Evolutionary conservation across 1,139 yeast species (phyloP), one percentile per base, ranked within the genome.

Genomic region (Komagataea norvegica): DNA sequence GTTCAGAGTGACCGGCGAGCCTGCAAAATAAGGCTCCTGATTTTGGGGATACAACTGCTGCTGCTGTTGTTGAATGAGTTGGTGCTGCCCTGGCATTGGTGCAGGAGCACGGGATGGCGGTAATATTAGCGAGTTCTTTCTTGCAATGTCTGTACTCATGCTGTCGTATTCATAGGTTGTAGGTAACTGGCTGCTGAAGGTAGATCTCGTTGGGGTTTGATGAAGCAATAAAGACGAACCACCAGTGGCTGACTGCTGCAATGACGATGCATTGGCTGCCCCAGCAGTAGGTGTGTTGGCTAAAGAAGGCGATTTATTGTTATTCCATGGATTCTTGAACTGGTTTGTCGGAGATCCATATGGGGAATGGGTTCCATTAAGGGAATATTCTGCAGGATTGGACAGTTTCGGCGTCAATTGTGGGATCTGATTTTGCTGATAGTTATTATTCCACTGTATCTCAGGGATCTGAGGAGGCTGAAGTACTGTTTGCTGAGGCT

Each of bases 31-130:
- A 5, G 34, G 27, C 15, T 25, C 19, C 14, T 29, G 30, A 7
- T 27, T 6, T 6, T 16, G 19, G 11, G 29, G 34, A 15, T 31
- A 25, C 11, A 28, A 13, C 8, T 27, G 36, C 16, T 31, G 22
- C 28, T 23, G 32, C 5, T 32, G 33, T 8, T 30, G 36, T 21
- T 19, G 32, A 9, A 28, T 6, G 8, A 26, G 4, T 16, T 21
- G 30, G 2, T 32, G 25, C 7, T 31, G 34, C 11, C 29, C 11
- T 10, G 53, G 52, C 3, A 56, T 56, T 2, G 54, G 52, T 7
- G 60, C 58, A 6, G 54, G 55, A 3, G 56, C 59, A 30, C 61
- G 38, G 3, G 51, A 37, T 18, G 61, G 61, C 3, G 59, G 60
- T 8, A 44, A 23, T 2, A 53, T 50, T 13, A 60, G 30, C 1